A percentile compares a stretch with the other conserved stretches of the same genome.
Conservation (phyloP, 495 filamentous ascomycete species). For the Aspergillus funiculosus region DNA sequence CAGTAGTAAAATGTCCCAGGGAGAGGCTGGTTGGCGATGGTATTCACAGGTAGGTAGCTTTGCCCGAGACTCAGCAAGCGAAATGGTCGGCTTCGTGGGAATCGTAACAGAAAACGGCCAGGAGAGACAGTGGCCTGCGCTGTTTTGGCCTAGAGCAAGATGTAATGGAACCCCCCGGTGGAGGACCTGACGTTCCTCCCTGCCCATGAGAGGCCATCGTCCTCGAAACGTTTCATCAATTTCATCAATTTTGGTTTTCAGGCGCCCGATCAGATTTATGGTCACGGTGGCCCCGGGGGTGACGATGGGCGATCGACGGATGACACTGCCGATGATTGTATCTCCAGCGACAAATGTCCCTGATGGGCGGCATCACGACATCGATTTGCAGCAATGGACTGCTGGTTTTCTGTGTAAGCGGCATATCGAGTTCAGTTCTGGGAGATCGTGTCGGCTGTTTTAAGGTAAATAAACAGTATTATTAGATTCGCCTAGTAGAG, state of each 20-base stretch:
- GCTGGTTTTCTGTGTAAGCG: background rate
- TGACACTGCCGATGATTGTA: constrained; percentile 19
- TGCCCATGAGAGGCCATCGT: constrained; percentile 6
- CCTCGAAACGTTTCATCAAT: no score
- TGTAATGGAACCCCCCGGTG: constrained; percentile 15
- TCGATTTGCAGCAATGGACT: constrained; percentile 5
- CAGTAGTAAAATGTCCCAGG: constrained; percentile 17
- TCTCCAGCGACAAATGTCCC: constrained; percentile 18
- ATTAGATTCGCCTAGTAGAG: no score
- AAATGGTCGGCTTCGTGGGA: constrained; percentile 7
- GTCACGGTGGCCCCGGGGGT: constrained; percentile 16
- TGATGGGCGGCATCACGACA: constrained; percentile 12
- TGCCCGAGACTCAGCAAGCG: constrained; percentile 2
- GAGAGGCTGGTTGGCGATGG: constrained; percentile 7
- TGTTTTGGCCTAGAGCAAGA: background rate
- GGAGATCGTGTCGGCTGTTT: no score
- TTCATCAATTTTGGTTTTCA: constrained; percentile 15
- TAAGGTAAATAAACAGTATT: no score
- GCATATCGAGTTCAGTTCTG: constrained; percentile 5
- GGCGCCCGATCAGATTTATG: constrained; percentile 11
- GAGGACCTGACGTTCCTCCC: background rate
- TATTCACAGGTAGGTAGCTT: constrained; percentile 23
- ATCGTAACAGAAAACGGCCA: constrained; percentile 19
- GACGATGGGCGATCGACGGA: constrained; percentile 11
- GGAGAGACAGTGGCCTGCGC: background rate